Percentiles rank a stretch among this genome's conserved stretches.
Evolutionary conservation across 2,329 filamentous ascomycete genomes (phyloP).

Genomic region (Metarhizium brunneum): DNA sequence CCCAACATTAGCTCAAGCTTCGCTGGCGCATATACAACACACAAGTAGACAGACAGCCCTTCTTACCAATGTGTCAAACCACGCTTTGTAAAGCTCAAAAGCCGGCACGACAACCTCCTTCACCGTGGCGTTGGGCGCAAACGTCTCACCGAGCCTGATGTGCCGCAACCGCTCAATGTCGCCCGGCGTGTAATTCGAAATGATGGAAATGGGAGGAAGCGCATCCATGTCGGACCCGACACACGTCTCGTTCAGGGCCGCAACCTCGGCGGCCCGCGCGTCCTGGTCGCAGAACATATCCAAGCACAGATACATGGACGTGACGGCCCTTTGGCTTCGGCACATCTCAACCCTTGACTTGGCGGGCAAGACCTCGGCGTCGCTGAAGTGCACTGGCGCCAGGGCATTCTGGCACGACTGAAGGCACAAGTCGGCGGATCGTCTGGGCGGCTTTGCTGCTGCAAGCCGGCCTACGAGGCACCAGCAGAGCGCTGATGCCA

Average conservation of each 20-base stretch:
- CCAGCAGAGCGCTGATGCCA: slow-evolving; percentile 6
- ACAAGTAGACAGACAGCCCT: neutral
- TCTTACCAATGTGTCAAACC: slow-evolving; percentile 29
- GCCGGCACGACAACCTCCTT: slow-evolving; percentile 25
- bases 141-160: slow-evolving; percentile 18
- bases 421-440: slow-evolving; percentile 15
- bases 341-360: slow-evolving; percentile 16
- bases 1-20: neutral
- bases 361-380: slow-evolving; percentile 12
- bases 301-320: slow-evolving; percentile 29
- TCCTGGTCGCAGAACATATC: slow-evolving; percentile 23
- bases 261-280: slow-evolving; percentile 15
- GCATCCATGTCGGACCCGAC: slow-evolving; percentile 9
- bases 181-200: slow-evolving; percentile 25
- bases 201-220: slow-evolving; percentile 24
- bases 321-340: slow-evolving; percentile 17
- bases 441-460: neutral
- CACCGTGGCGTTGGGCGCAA: slow-evolving; percentile 7
- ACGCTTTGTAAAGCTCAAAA: slow-evolving; percentile 20
- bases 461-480: neutral
- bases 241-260: slow-evolving; percentile 27
- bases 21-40: neutral
- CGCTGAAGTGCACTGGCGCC: slow-evolving; percentile 20
- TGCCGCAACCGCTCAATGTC: slow-evolving; percentile 21
- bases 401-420: slow-evolving; percentile 23